phyloP scores from a whole-genome alignment of 306 rosid genomes.

The Neltuma alba region DNA sequence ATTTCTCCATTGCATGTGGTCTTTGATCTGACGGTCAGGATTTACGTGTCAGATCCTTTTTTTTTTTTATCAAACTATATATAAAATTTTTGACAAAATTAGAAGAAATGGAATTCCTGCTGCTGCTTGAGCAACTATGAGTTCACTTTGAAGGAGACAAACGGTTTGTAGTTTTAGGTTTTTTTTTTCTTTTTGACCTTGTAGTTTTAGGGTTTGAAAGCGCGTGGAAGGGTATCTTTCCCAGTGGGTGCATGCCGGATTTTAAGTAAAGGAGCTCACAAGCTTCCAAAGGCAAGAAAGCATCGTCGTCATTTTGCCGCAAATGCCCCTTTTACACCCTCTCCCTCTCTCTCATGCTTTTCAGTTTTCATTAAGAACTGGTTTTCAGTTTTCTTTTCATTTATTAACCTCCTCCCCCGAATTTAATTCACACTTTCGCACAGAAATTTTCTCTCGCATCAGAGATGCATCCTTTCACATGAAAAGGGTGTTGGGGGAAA shows the following conservation, averaged over 20 bases:
- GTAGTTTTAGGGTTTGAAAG: conserved; percentile 22
- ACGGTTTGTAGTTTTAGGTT: no score
- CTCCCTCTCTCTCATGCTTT: neutral
- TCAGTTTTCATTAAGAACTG: conserved; percentile 14
- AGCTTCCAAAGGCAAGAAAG: conserved; percentile 50
- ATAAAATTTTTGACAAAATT: no score
- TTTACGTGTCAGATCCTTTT: neutral
- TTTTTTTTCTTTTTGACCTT: no score
- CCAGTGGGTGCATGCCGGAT: conserved; percentile 45
- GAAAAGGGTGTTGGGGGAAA: no score
- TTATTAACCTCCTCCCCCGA: conserved; percentile 1
- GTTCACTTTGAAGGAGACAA: no score
- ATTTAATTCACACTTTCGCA: neutral
- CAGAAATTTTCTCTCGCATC: no score
- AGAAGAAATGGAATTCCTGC: no score
- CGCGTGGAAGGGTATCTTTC: conserved; percentile 74
- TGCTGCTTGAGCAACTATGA: no score
- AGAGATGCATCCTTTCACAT: no score
- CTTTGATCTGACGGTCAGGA: neutral
- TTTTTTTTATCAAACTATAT: no score
- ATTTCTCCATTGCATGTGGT: neutral
- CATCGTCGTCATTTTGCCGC: conserved; percentile 64
- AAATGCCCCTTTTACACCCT: conserved; percentile 39
- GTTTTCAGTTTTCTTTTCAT: conserved; percentile 11
- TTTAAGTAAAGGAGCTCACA: conserved; percentile 1